A percentile compares a stretch with the other conserved stretches of the same genome.
Evolutionary conservation across 2,329 filamentous ascomycete species (phyloP).

Genomic region (Ascochyta fabae): DNA sequence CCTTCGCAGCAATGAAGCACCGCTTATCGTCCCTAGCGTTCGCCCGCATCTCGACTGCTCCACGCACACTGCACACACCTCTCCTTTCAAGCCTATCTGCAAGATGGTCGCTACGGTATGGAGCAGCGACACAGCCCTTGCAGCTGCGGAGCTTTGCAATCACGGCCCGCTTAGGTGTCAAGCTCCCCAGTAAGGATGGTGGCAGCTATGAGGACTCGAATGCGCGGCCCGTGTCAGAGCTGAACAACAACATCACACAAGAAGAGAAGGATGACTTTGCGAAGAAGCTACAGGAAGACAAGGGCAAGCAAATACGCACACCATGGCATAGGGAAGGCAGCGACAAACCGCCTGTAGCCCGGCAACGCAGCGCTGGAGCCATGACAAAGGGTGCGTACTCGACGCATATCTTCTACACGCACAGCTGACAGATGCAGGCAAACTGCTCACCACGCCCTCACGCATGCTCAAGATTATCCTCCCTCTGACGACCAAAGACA

Average conservation of each 20-base stretch:
- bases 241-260: constrained; percentile 53
- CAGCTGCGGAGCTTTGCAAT: constrained; percentile 24
- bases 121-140: neutral
- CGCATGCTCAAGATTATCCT: constrained; percentile 81
- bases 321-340: constrained; percentile 72
- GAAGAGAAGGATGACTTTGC: constrained; percentile 57
- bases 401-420: neutral
- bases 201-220: constrained; percentile 42
- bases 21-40: constrained; percentile 35
- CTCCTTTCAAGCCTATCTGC: constrained; percentile 11
- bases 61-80: constrained; percentile 20
- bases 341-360: constrained; percentile 62
- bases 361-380: constrained; percentile 58
- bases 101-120: constrained; percentile 1
- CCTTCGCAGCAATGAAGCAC: constrained; percentile 37
- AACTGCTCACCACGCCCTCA: constrained; percentile 80
- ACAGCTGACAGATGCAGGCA: constrained; percentile 59
- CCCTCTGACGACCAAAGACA: constrained; percentile 70
- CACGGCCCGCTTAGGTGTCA: constrained; percentile 12
- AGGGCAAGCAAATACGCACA: constrained; percentile 64
- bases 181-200: constrained; percentile 19
- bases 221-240: constrained; percentile 46
- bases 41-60: constrained; percentile 22
- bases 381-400: constrained; percentile 67
- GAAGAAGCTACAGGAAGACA: constrained; percentile 53